Percentiles rank a stretch among this genome's conserved stretches.
Evolutionary conservation across 768 basidiomycete genomes (phyloP).

Genomic region (Pleurotus sapidus): DNA sequence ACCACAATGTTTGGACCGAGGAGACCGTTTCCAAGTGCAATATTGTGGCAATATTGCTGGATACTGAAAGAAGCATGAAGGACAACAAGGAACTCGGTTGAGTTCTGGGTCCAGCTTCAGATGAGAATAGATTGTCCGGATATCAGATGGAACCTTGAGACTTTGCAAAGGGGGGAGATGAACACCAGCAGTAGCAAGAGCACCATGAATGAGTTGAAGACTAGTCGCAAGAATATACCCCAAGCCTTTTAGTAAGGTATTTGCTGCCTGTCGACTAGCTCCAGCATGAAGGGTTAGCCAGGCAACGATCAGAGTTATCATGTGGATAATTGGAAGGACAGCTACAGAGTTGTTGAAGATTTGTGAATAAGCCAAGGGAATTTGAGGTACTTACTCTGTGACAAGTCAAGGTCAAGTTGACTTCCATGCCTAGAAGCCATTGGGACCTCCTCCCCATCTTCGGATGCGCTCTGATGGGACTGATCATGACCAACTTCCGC

Average conservation of each 20-base stretch:
- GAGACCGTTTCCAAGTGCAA: conserved; percentile 17
- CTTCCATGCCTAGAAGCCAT: too few relatives aligned
- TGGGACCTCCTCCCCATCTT: background rate
- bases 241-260: conserved; percentile 16
- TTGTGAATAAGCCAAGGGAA: background rate
- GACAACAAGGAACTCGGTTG: conserved; percentile 21
- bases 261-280: conserved; percentile 15
- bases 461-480: background rate
- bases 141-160: conserved; percentile 17
- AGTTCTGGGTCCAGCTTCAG: conserved; percentile 19
- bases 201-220: conserved; percentile 10
- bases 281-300: conserved; percentile 21
- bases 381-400: background rate
- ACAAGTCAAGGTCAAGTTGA: background rate
- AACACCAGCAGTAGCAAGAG: conserved; percentile 11
- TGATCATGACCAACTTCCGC: background rate
- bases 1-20: conserved; percentile 15
- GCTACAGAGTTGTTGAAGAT: background rate
- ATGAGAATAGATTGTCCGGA: conserved; percentile 17
- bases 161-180: conserved; percentile 1
- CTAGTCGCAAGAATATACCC: conserved; percentile 14
- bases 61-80: conserved; percentile 20
- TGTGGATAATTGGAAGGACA: background rate
- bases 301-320: conserved; percentile 10
- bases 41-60: conserved; percentile 5